Percentiles rank a stretch among this genome's conserved stretches.
phyloP scores from a whole-genome alignment of 179 eudicot genomes.

The Gypsophila paniculata region DNA sequence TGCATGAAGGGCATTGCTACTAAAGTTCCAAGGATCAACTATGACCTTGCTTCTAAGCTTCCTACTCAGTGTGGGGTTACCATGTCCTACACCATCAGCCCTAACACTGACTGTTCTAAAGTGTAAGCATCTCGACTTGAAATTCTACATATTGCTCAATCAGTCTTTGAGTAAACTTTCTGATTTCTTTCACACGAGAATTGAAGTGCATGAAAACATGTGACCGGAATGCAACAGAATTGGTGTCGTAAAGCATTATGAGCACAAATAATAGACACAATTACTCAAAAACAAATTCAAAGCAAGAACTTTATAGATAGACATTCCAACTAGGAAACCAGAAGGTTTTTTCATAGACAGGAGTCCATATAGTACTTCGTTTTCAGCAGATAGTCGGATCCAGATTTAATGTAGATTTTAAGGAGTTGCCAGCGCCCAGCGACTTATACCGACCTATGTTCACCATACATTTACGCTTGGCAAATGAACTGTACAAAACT shows the following conservation, averaged over 20 bases:
- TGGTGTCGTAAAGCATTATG: too few species aligned
- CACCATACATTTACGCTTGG: background rate
- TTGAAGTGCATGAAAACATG: background rate
- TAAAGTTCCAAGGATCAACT: constrained; percentile 17
- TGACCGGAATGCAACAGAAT: too few species aligned
- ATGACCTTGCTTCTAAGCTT: constrained; percentile 26
- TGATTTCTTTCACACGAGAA: background rate
- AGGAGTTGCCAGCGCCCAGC: background rate
- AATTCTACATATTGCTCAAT: background rate
- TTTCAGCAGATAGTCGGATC: too few species aligned
- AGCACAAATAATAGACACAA: too few species aligned
- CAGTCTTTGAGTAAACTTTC: background rate
- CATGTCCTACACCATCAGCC: constrained; percentile 27
- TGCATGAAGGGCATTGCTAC: constrained; percentile 21
- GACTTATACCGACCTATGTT: background rate
- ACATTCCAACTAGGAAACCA: background rate
- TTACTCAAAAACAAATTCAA: background rate
- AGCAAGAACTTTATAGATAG: too few species aligned
- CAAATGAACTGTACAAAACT: background rate
- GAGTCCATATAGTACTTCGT: too few species aligned
- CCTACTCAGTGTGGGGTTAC: constrained; percentile 25
- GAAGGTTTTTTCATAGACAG: background rate
- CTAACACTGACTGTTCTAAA: constrained; percentile 30
- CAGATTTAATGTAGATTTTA: too few species aligned
- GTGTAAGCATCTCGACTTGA: constrained; percentile 14